Evolutionary conservation across 2,329 filamentous ascomycete species (phyloP).

Genomic region (Pestalotiopsis sp.): DNA sequence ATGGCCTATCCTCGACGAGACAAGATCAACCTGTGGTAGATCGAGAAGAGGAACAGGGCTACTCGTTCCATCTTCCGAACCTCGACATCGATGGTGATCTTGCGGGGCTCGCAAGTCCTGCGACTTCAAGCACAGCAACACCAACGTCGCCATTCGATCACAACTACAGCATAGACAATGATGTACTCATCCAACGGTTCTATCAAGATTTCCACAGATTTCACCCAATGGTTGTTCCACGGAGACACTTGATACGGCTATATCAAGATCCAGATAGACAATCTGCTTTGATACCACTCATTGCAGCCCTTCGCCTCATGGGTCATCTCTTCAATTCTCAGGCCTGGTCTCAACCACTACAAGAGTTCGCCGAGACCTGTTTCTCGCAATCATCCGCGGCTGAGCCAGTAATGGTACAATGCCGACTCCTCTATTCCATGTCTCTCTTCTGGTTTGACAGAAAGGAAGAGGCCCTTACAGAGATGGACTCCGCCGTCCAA

Average conservation of each 20-base stretch:
- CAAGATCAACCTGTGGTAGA: background rate
- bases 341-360: conserved; percentile 13
- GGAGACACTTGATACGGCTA: conserved; percentile 18
- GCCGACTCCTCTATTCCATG: conserved; percentile 39
- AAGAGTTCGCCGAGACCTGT: conserved; percentile 10
- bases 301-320: conserved; percentile 34
- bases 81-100: background rate
- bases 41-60: background rate
- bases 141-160: conserved; percentile 12
- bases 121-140: background rate
- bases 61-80: background rate
- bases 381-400: conserved; percentile 10
- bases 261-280: conserved; percentile 9
- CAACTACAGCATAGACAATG: conserved; percentile 14
- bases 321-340: conserved; percentile 34
- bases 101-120: background rate
- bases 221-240: conserved; percentile 34
- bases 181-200: conserved; percentile 35
- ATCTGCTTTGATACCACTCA: conserved; percentile 23
- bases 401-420: conserved; percentile 37
- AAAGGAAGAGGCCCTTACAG: conserved; percentile 23
- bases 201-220: conserved; percentile 38
- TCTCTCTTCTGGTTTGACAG: conserved; percentile 37
- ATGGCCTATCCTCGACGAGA: background rate
- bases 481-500: conserved; percentile 53